These are phyloP conservation scores for Podospora tetraspora DNA, from an alignment of 495 filamentous ascomycete species.

Conservation along the genomic window DNA sequence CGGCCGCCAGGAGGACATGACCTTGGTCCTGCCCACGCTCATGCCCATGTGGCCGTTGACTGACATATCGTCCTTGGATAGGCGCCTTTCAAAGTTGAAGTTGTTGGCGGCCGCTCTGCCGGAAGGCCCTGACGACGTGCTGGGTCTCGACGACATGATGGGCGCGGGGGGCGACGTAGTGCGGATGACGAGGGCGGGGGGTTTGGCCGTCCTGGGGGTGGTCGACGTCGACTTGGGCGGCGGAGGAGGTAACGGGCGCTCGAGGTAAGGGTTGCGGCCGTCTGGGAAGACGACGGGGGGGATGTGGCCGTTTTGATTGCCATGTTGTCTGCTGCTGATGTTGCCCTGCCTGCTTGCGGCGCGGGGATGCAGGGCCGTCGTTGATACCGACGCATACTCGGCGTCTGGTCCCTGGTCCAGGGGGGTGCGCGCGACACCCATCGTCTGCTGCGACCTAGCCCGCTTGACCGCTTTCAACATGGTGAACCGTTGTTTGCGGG, in stretches of 20 bases:
- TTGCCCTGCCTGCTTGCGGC: conserved; percentile 19
- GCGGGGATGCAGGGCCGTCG: conserved; percentile 32
- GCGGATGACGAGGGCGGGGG: conserved; percentile 23
- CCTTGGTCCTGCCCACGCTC: conserved; percentile 16
- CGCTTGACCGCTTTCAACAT: conserved; percentile 32
- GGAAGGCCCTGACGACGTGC: conserved; percentile 35
- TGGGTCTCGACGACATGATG: conserved; percentile 38
- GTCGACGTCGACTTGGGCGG: conserved; percentile 18
- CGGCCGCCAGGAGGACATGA: conserved; percentile 20
- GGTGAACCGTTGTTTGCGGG: conserved; percentile 17
- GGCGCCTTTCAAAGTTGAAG: conserved; percentile 33
- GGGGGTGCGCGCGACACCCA: conserved; percentile 27
- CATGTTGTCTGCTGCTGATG: conserved; percentile 11
- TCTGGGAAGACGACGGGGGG: conserved; percentile 29
- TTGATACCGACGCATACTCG: conserved; percentile 35
- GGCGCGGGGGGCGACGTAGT: conserved; percentile 18
- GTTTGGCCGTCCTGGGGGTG: conserved; percentile 18
- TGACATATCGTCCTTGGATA: conserved; percentile 49
- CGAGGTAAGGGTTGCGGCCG: conserved; percentile 33
- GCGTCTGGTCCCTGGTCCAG: conserved; percentile 33
- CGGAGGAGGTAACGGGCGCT: conserved; percentile 35
- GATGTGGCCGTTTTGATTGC: conserved; percentile 31
- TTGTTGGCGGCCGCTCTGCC: conserved; percentile 15
- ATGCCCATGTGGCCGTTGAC: conserved; percentile 25
- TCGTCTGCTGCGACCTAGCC: conserved; percentile 18